phyloP scores from a whole-genome alignment of 352 stramenopile genomes.

The Phytophthora syringae region DNA sequence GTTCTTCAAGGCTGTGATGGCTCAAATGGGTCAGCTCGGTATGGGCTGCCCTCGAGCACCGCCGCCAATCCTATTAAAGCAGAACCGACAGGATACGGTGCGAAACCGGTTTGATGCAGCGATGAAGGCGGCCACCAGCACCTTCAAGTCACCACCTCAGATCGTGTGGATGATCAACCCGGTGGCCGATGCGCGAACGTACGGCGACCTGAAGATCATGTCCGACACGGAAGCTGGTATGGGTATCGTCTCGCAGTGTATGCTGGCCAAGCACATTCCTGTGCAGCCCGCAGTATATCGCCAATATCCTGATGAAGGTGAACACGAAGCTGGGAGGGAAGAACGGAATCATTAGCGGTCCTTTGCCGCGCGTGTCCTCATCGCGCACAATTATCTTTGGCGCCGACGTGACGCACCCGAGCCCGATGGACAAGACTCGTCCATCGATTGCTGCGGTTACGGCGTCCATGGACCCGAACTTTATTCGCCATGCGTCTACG shows the following conservation, averaged over 20 bases:
- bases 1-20: conserved; percentile 74
- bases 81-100: conserved; percentile 40
- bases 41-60: conserved; percentile 47
- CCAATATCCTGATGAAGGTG: conserved; percentile 82
- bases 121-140: conserved; percentile 33
- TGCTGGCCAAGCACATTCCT: conserved; percentile 68
- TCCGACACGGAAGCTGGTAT: conserved; percentile 67
- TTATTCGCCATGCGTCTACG: conserved; percentile 66
- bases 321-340: conserved; percentile 79
- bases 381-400: conserved; percentile 83
- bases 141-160: conserved; percentile 41
- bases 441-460: conserved; percentile 86
- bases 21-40: conserved; percentile 60
- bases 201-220: conserved; percentile 77
- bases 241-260: conserved; percentile 77
- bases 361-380: conserved; percentile 50
- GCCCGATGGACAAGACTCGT: conserved; percentile 70
- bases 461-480: conserved; percentile 78
- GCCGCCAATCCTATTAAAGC: conserved; percentile 45
- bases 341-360: conserved; percentile 59
- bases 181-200: conserved; percentile 44
- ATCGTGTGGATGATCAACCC: conserved; percentile 73
- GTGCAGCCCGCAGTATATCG: conserved; percentile 69
- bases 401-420: conserved; percentile 85
- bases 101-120: conserved; percentile 51